phyloP scores from a whole-genome alignment of 108 stramenopile species.

The Nannochloropsis salina region DNA sequence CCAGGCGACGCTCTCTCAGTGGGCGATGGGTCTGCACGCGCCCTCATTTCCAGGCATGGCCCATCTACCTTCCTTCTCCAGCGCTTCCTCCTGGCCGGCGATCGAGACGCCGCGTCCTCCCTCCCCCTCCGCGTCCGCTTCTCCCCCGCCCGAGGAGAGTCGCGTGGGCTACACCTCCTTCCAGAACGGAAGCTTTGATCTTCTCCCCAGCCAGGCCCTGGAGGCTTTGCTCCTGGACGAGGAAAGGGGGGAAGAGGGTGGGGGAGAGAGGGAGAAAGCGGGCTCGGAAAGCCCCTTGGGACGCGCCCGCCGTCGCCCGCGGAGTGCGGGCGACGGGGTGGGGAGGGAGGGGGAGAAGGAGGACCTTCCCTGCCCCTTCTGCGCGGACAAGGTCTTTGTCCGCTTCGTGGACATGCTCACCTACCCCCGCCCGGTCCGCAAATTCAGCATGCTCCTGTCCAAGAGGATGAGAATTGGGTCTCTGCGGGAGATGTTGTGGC shows the following conservation, averaged over 20 bases:
- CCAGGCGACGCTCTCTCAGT: neutral
- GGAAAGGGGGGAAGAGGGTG: neutral
- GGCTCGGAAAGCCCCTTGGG: neutral
- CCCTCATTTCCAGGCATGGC: neutral
- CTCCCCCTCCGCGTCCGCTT: no score
- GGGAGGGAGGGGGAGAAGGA: neutral
- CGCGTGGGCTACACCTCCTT: neutral
- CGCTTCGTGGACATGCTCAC: constrained; percentile 40
- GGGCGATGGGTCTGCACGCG: no score
- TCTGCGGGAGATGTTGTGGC: neutral
- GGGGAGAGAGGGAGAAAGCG: neutral
- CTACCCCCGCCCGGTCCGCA: constrained; percentile 41
- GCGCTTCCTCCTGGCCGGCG: no score
- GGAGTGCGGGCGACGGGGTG: neutral
- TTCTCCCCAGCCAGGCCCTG: neutral
- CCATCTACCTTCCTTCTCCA: neutral
- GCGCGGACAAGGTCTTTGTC: constrained; percentile 30
- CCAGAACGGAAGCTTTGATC: neutral
- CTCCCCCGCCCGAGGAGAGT: no score
- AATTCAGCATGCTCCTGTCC: constrained; percentile 27
- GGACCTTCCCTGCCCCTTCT: constrained; percentile 22
- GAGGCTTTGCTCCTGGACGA: neutral
- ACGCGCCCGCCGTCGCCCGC: no score
- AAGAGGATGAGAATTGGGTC: neutral
- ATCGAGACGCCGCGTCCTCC: no score